A percentile compares a stretch with the other conserved stretches of the same genome.
Conservation (phyloP, 2,329 filamentous ascomycete species). For the Xylaria sp. region DNA sequence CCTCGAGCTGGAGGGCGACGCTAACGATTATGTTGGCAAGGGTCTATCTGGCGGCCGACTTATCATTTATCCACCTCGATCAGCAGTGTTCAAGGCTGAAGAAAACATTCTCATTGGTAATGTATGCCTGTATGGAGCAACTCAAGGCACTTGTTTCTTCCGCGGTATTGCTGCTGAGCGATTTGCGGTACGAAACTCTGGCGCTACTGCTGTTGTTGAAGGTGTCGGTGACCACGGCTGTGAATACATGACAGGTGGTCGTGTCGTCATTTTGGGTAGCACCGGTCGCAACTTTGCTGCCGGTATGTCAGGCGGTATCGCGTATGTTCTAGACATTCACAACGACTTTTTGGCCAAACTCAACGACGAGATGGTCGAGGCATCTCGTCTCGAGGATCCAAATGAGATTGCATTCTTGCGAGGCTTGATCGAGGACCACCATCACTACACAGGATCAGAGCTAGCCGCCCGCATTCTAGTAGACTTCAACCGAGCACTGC, state of each 20-base stretch:
- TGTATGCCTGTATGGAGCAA: constrained; percentile 94
- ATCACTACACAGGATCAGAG: constrained; percentile 97
- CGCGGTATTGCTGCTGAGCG: constrained; percentile 95
- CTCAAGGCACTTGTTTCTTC: constrained; percentile 93
- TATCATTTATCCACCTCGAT: constrained; percentile 91
- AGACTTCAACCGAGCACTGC: constrained; percentile 93
- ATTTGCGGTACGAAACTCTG: constrained; percentile 96
- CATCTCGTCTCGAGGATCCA: constrained; percentile 83
- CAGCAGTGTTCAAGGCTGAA: constrained; percentile 93
- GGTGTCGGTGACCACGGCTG: constrained; percentile 96
- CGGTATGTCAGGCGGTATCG: constrained; percentile 98
- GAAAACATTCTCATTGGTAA: constrained; percentile 96
- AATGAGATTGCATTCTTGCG: constrained; percentile 90
- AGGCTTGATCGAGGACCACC: constrained; percentile 93
- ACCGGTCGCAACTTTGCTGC: constrained; percentile 98
- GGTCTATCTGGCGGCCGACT: constrained; percentile 91
- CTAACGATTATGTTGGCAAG: constrained; percentile 98
- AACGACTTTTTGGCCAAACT: constrained; percentile 92
- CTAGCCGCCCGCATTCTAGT: constrained; percentile 90
- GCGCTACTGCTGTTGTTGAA: constrained; percentile 94
- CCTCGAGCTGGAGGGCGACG: constrained; percentile 92
- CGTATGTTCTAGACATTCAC: constrained; percentile 90
- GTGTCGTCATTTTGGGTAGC: constrained; percentile 84
- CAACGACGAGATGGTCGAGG: constrained; percentile 97
- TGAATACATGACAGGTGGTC: constrained; percentile 99